A percentile compares a stretch with the other conserved stretches of the same genome.
phyloP scores from a whole-genome alignment of 1,284 basidiomycete species.

The Coniophora puteana region DNA sequence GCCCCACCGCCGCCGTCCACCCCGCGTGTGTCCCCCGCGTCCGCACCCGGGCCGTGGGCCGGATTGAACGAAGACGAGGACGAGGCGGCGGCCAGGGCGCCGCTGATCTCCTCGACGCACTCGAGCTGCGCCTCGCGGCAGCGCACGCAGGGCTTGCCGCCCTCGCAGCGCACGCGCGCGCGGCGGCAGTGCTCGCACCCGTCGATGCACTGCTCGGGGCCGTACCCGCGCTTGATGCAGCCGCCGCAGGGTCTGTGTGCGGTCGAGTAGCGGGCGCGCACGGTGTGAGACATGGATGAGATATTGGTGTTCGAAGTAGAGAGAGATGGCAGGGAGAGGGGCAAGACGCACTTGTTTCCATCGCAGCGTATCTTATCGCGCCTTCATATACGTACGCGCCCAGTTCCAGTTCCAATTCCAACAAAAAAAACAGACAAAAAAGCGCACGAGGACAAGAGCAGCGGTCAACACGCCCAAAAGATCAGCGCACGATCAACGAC shows the following conservation, averaged over 20 bases:
- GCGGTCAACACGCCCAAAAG: too few relatives aligned
- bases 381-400: constrained; percentile 24
- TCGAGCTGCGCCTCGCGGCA: constrained; percentile 43
- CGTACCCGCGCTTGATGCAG: constrained; percentile 51
- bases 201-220: constrained; percentile 46
- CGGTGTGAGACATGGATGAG: constrained; percentile 3
- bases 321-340: too few relatives aligned
- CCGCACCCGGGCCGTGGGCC: not conserved
- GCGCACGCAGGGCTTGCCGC: constrained; percentile 45
- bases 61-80: not conserved
- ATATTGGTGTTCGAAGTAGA: constrained; percentile 4
- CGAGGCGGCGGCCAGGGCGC: too few relatives aligned
- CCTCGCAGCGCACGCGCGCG: constrained; percentile 52
- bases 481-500: too few relatives aligned
- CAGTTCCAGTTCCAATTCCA: too few relatives aligned
- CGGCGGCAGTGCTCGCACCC: constrained; percentile 50
- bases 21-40: too few relatives aligned
- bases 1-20: constrained; percentile 22
- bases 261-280: too few relatives aligned
- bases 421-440: too few relatives aligned
- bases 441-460: too few relatives aligned
- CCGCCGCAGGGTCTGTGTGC: constrained; percentile 47
- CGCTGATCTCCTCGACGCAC: constrained; percentile 27
- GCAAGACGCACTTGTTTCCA: constrained; percentile 40
- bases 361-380: constrained; percentile 59